phyloP scores from a whole-genome alignment of 2,329 filamentous ascomycete genomes.

The Alternaria atra region DNA sequence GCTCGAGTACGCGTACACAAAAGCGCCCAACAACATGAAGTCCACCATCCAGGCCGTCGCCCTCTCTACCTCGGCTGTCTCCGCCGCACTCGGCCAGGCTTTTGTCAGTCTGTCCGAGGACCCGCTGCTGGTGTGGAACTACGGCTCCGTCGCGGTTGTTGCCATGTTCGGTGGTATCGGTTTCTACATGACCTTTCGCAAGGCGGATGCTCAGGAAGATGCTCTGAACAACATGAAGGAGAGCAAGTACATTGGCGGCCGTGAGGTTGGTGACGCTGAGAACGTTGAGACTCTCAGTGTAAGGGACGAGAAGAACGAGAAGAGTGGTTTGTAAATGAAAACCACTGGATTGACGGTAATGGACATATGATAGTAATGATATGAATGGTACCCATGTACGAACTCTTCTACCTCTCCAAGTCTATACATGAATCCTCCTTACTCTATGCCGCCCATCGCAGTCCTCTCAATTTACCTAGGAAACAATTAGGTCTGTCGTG shows the following conservation, averaged over 20 bases:
- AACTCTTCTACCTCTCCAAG: background rate
- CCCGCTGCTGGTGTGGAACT: constrained; percentile 46
- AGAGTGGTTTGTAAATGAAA: constrained; percentile 12
- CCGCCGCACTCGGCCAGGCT: constrained; percentile 43
- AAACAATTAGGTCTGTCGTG: background rate
- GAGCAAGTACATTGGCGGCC: constrained; percentile 32
- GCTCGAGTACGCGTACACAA: constrained; percentile 66
- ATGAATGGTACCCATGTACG: background rate
- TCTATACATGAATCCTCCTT: background rate
- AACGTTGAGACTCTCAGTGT: constrained; percentile 24
- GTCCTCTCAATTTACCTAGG: background rate
- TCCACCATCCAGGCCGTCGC: constrained; percentile 49
- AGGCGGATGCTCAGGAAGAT: constrained; percentile 46
- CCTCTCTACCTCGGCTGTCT: constrained; percentile 48
- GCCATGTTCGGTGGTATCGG: constrained; percentile 41
- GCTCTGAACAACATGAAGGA: constrained; percentile 42
- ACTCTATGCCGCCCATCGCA: background rate
- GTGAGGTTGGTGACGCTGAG: constrained; percentile 28
- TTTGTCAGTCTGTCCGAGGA: constrained; percentile 45
- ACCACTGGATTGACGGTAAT: background rate
- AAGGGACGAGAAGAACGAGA: constrained; percentile 36
- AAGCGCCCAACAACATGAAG: constrained; percentile 69
- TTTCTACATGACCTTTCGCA: constrained; percentile 46
- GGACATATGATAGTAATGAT: background rate
- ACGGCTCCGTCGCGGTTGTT: constrained; percentile 43